Evolutionary conservation across 2,329 filamentous ascomycete genomes (phyloP), one percentile per base, ranked within the genome.

Genomic region (Fonsecaea pedrosoi): DNA sequence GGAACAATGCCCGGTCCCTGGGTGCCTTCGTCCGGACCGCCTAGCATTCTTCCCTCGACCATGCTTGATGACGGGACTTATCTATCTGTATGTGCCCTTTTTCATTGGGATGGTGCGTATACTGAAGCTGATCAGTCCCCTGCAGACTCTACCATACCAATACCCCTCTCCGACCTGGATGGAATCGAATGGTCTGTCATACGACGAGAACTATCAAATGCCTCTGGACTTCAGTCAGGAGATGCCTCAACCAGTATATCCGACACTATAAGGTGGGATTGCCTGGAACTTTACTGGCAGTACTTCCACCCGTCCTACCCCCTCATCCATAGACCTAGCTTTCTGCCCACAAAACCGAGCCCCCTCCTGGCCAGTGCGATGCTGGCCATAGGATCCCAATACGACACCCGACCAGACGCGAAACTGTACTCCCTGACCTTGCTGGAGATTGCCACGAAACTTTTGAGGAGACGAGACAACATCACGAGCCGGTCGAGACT

Each of bases 151-250:
- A 56, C 74, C 76, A 54, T 81, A 75, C 73, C 77, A 77, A 66
- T 78, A 78, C 71, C 77, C 75, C 72, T 78, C 77, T 73, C 75
- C 75, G 69, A 75, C 73, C 62, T 82, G 79, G 80, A 75, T 75
- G 71, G 75, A 75, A 65, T 73, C 75, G 71, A 78, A 72, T 74
- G 73, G 74, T 70, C 72, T 76, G 65, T 74, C 73, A 68, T 81
- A 77, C 74, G 77, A 78, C 68, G 77, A 75, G 72, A 78, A 71
- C 71, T 75, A 74, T 68, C 76, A 75, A 70, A 74, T 73, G 65
- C 76, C 73, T 71, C 74, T 72, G 71, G 75, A 71, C 54, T 76
- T 74, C 48, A 77, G 73, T 72, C 73, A 71, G 66, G 70, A 73
- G 60, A 74, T 74, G 61, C 73, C 74, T 71, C 73, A 73, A 65